A percentile compares a stretch with the other conserved stretches of the same genome.
Evolutionary conservation across 169 alveolate species (phyloP).

Genomic region (Fabrea salina): DNA sequence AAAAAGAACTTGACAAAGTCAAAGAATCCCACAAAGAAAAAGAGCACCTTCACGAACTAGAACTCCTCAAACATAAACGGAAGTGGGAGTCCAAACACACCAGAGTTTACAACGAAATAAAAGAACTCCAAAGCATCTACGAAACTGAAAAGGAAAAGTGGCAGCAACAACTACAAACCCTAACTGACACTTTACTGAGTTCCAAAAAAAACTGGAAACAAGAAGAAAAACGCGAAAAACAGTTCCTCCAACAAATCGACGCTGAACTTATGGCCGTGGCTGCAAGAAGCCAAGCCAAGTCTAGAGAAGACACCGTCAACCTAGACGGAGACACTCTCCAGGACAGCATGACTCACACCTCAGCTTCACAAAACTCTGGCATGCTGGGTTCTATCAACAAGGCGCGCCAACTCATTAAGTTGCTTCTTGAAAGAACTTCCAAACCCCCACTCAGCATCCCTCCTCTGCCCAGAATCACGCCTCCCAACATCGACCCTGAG

Average conservation of each 20-base stretch:
- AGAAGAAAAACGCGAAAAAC: constrained; percentile 7
- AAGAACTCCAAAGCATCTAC: background rate
- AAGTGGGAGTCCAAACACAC: constrained; percentile 11
- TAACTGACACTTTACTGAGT: background rate
- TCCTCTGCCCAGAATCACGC: background rate
- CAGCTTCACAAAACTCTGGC: background rate
- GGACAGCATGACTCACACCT: background rate
- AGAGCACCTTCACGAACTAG: background rate
- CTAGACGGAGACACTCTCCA: constrained; percentile 2
- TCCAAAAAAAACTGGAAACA: background rate
- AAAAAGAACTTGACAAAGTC: constrained; percentile 18
- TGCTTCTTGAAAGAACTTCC: background rate
- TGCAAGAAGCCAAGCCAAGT: background rate
- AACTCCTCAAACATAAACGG: background rate
- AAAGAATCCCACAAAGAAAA: background rate
- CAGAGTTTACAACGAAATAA: background rate
- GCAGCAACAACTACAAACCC: constrained; percentile 6
- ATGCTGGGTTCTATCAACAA: background rate
- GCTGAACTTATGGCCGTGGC: constrained; percentile 26
- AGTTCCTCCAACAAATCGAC: constrained; percentile 15
- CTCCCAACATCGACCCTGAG: background rate
- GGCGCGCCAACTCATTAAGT: background rate
- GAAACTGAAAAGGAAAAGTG: constrained; percentile 6
- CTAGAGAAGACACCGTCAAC: background rate
- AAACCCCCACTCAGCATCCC: background rate